Evolutionary conservation across 1,284 basidiomycete genomes (phyloP), one percentile per base, ranked within the genome.

Genomic region (Ceratobasidium sp.): DNA sequence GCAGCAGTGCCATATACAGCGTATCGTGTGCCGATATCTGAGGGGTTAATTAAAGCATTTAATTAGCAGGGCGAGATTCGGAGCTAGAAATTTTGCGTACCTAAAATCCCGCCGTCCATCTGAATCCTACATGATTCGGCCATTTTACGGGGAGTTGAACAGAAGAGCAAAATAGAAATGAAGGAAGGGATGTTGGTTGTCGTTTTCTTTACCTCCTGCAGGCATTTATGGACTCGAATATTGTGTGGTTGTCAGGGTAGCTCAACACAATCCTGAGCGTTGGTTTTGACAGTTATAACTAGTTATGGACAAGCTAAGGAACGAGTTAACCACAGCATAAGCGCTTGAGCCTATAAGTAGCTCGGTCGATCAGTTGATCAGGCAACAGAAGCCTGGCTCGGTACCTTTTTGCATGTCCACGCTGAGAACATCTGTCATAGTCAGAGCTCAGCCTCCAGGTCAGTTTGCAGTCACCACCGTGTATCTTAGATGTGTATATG

Each of bases 11-110:
- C 73, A 44, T 76, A 76, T n/a, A 76, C 26, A 13, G 73, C 73
- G n/a, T 58, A 76, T n/a, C 73, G 73, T 23, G 63, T 63, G 3
- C 73, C 73, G 18, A 76, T 66, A 26, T 76, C 73, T 76, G 42
- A 18, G 2, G 20, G 20, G 42, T 40, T 44, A 46, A 53, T 51
- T 1, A 28, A 53, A 51, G 20, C 6, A 40, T 4, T 55, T 39
- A 53, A 23, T 40, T 26, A 61, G 28, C 20, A 42, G 12, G 26
- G 3, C 26, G 67, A 39, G 9, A 7, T 26, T 33, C n/a, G n/a
- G 4, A 26, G 40, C 20, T 12, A 4, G 2, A 5, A 67, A 26
- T 12, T 15, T 33, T 5, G n/a, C 15, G 3, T 44, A 67, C 73
- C 73, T 4, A 76, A 51, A 18, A 76, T 76, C 18, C 51, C 73